Evolutionary conservation across 257 asterid species (phyloP).

Genomic region (Nicotiana otophora): DNA sequence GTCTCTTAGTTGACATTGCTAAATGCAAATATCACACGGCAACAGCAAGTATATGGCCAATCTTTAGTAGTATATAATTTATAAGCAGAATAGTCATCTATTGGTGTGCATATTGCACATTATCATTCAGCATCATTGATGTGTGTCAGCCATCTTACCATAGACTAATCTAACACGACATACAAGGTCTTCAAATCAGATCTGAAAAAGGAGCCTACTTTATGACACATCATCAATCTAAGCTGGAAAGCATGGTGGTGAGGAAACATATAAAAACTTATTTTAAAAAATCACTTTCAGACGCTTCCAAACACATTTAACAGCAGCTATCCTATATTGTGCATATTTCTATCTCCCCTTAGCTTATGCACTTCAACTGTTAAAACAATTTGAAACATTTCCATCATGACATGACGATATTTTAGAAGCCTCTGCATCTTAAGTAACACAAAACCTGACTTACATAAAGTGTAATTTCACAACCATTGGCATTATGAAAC

Average conservation of each 20-base stretch:
- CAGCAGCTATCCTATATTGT: background rate
- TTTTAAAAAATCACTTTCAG: too few relatives aligned
- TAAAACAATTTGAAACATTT: background rate
- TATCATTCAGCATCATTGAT: background rate
- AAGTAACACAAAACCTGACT: background rate
- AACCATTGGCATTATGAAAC: background rate
- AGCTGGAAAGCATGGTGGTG: background rate
- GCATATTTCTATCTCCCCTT: background rate
- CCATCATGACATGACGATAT: background rate
- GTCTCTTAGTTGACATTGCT: background rate
- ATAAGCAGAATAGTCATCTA: background rate
- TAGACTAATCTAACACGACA: background rate
- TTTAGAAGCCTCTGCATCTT: background rate
- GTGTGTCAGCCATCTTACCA: background rate
- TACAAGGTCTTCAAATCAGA: background rate
- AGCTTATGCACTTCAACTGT: background rate
- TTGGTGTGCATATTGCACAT: background rate
- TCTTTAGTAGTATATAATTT: background rate
- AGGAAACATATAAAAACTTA: background rate
- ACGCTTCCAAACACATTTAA: too few relatives aligned
- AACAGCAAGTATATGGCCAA: background rate
- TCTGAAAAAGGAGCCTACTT: background rate
- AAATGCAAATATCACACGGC: background rate
- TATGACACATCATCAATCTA: background rate
- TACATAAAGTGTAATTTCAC: background rate